These are phyloP conservation scores for Chlamydomonas sp. DNA, from an alignment of 139 green algal genomes.

Conservation along the genomic window DNA sequence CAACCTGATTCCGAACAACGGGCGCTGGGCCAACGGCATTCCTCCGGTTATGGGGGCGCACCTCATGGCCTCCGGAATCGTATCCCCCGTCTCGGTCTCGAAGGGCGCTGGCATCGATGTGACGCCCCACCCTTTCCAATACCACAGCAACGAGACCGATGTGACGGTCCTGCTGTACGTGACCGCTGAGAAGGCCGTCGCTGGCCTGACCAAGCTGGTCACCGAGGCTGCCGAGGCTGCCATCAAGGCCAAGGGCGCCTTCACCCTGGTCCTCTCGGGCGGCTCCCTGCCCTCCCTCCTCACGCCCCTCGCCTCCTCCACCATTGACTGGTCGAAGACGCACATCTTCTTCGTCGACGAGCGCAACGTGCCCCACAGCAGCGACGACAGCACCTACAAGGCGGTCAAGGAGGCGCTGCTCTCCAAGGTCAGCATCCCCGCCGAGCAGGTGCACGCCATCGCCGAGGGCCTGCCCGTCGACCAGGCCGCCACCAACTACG, in stretches of 20 bases:
- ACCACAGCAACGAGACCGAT: conserved; percentile 57
- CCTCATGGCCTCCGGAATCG: conserved; percentile 81
- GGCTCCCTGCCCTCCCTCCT: conserved; percentile 80
- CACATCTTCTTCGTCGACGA: conserved; percentile 89
- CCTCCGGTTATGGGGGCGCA: conserved; percentile 92
- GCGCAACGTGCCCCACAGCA: conserved; percentile 82
- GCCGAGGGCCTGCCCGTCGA: conserved; percentile 55
- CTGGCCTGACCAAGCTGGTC: conserved; percentile 63
- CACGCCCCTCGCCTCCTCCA: conserved; percentile 52
- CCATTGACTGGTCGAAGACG: conserved; percentile 79
- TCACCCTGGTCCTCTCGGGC: conserved; percentile 87
- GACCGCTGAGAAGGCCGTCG: conserved; percentile 48
- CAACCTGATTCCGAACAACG: conserved; percentile 73
- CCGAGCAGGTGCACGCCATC: conserved; percentile 67
- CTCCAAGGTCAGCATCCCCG: conserved; percentile 74
- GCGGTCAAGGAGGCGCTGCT: conserved; percentile 79
- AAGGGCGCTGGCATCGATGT: conserved; percentile 73
- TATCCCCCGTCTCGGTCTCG: conserved; percentile 75
- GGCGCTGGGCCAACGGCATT: conserved; percentile 77
- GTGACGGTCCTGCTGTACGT: conserved; percentile 61
- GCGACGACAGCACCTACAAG: conserved; percentile 83
- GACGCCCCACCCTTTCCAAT: conserved; percentile 72
- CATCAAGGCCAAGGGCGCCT: conserved; percentile 76
- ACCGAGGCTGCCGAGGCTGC: conserved; percentile 62
- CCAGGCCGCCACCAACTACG: conserved; percentile 74